Evolutionary conservation across 805 yeast species (phyloP).

Genomic region (Wickerhamiella sergipiensis): DNA sequence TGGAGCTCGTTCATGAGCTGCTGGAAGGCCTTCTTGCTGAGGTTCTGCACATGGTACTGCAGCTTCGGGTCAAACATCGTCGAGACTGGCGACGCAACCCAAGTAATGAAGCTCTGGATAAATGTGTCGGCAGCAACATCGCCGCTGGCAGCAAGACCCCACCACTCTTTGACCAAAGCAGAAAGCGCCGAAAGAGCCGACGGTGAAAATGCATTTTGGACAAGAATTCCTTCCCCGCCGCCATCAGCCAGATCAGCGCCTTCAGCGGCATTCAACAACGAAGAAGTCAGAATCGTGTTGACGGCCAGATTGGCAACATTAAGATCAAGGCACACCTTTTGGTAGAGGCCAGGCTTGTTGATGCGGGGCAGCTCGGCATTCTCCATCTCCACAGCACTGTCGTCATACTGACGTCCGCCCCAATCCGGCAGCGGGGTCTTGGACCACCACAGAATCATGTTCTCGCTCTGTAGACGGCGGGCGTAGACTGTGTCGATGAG

Average conservation of each 20-base stretch:
- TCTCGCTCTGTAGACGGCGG: slow-evolving; percentile 48
- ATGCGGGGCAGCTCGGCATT: slow-evolving; percentile 12
- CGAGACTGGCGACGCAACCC: slow-evolving; percentile 75
- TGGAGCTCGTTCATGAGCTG: slow-evolving; percentile 72
- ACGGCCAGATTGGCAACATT: slow-evolving; percentile 67
- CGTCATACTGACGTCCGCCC: slow-evolving; percentile 68
- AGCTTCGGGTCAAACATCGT: slow-evolving; percentile 62
- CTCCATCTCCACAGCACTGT: slow-evolving; percentile 37
- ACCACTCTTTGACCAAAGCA: slow-evolving; percentile 72
- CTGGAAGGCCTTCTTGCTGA: slow-evolving; percentile 67
- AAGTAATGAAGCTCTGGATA: slow-evolving; percentile 64
- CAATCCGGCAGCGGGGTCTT: slow-evolving; percentile 63
- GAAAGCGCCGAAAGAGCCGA: slow-evolving; percentile 61
- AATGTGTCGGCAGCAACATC: slow-evolving; percentile 66
- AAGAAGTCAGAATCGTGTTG: slow-evolving; percentile 75
- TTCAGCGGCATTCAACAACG: slow-evolving; percentile 32
- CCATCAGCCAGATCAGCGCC: slow-evolving; percentile 21
- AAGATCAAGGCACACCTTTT: slow-evolving; percentile 64
- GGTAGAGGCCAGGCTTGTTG: slow-evolving; percentile 62
- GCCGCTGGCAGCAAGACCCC: slow-evolving; percentile 72
- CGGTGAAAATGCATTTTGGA: slow-evolving; percentile 71
- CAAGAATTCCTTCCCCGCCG: slow-evolving; percentile 29
- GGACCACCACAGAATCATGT: slow-evolving; percentile 90
- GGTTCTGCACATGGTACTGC: slow-evolving; percentile 75
- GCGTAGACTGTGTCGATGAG: slow-evolving; percentile 82